Evolutionary conservation across 441 rosid genomes (phyloP), one percentile per base, ranked within the genome.

Genomic region (Mallotus japonicus): DNA sequence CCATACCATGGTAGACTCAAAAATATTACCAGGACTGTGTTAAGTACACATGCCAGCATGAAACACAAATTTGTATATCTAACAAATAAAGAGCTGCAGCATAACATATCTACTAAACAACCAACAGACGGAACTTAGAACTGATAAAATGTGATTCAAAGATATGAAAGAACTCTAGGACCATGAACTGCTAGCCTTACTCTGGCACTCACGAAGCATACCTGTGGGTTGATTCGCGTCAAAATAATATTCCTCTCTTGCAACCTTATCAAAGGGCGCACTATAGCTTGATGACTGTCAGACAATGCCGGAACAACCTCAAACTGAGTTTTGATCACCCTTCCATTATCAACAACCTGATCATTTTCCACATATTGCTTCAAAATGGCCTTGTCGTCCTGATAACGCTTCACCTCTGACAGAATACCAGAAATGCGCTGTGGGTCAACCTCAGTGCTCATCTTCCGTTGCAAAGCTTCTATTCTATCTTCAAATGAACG

Each of bases 141-240:
- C 4, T 47, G 16, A 49, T 19, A 50, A 1, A 59, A 47, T 24
- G 65, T 42, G 34, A 50, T 57, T 49, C 0, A 47, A 57, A 20
- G 40, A 54, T 17, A 28, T 37, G 69, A 44, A 19, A 34, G 8
- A n/a, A 32, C 28, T 53, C 13, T 51, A 56, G 17, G 74, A 64
- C 53, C 72, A 74, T 46, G 60, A 19, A 47, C 24, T 12, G 32
- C 53, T 44, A 32, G 19, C 49, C 44, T 57, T 46, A 65, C 46
- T 65, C 68, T 4, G 50, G 51, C 65, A 55, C 57, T 75, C 59
- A 73, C 40, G n/a, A 81, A 51, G 65, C 85, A 72, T 84, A 93
- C 98, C 97, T 78, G 88, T 0, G 98, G 99, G 76, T 95, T 95
- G 77, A 93, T 95, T 67, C 98, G 96, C 71, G 99, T 95, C 75